phyloP scores from a whole-genome alignment of 2,329 filamentous ascomycete species.

The Dichotomopilus funicola region DNA sequence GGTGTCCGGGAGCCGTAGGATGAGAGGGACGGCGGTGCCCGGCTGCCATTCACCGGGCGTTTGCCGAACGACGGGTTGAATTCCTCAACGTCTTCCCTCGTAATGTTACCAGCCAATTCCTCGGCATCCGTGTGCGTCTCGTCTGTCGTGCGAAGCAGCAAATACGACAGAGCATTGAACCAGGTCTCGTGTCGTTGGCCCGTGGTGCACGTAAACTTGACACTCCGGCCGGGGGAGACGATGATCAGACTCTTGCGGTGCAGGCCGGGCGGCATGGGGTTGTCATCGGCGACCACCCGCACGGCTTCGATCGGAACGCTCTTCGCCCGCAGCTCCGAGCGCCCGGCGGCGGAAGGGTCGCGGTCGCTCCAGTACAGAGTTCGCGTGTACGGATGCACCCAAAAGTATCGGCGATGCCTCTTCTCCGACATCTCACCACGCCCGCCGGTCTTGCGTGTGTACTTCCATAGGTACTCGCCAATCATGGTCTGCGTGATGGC shows the following conservation, averaged over 20 bases:
- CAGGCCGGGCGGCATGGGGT: slow-evolving; percentile 87
- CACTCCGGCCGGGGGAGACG: slow-evolving; percentile 75
- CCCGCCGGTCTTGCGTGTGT: slow-evolving; percentile 81
- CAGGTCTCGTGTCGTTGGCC: slow-evolving; percentile 94
- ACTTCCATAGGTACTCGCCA: slow-evolving; percentile 98
- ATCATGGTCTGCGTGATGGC: slow-evolving; percentile 99
- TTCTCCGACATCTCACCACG: slow-evolving; percentile 82
- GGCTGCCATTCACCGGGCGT: slow-evolving; percentile 42
- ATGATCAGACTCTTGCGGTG: slow-evolving; percentile 92
- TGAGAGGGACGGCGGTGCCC: slow-evolving; percentile 59
- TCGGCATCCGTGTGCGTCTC: slow-evolving; percentile 58
- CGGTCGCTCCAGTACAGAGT: slow-evolving; percentile 95
- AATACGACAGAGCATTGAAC: slow-evolving; percentile 94
- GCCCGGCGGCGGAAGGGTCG: slow-evolving; percentile 75
- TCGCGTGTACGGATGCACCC: slow-evolving; percentile 95
- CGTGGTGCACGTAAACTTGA: slow-evolving; percentile 93
- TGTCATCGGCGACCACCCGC: slow-evolving; percentile 86
- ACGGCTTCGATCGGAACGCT: slow-evolving; percentile 92
- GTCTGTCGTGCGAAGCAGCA: slow-evolving; percentile 68
- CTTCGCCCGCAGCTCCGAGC: slow-evolving; percentile 70
- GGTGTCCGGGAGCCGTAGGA: slow-evolving; percentile 74
- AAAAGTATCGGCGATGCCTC: slow-evolving; percentile 92
- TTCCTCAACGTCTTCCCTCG: slow-evolving; percentile 61
- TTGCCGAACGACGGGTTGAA: slow-evolving; percentile 65
- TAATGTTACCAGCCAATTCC: slow-evolving; percentile 51